Percentiles rank a stretch among this genome's conserved stretches.
phyloP scores from a whole-genome alignment of 2,329 filamentous ascomycete genomes.

The Ophiostoma sp. region DNA sequence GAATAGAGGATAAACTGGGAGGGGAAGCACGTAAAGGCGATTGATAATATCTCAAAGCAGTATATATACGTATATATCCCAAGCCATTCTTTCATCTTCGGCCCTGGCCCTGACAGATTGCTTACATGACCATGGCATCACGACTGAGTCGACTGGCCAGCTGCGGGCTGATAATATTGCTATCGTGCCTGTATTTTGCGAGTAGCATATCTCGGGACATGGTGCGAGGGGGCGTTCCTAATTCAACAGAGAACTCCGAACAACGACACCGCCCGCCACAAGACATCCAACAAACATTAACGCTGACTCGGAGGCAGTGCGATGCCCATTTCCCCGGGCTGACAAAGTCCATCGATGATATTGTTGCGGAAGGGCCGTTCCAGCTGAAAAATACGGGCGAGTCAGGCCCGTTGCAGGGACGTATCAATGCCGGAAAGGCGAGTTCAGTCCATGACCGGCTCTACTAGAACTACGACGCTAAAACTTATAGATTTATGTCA shows the following conservation, averaged over 20 bases:
- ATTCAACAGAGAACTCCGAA: neutral
- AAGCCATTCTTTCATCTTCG: no score
- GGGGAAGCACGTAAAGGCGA: no score
- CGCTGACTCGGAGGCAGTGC: neutral
- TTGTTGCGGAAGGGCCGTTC: neutral
- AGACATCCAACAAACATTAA: neutral
- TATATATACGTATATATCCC: no score
- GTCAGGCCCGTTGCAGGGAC: neutral
- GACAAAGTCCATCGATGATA: neutral
- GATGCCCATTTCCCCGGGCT: neutral
- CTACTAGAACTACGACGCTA: neutral
- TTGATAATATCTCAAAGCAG: no score
- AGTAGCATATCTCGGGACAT: neutral
- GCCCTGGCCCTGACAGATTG: neutral
- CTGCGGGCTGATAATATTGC: neutral
- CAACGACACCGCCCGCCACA: neutral
- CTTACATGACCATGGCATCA: neutral
- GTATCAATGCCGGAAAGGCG: neutral
- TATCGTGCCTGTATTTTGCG: neutral
- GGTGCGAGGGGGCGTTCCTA: neutral
- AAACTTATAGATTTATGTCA: constrained; percentile 40
- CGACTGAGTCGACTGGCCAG: neutral
- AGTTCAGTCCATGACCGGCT: neutral
- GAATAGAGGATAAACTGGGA: no score
- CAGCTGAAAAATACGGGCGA: neutral